Conservation (phyloP, 305 asterid genomes). For the Fraxinus baroniana region DNA sequence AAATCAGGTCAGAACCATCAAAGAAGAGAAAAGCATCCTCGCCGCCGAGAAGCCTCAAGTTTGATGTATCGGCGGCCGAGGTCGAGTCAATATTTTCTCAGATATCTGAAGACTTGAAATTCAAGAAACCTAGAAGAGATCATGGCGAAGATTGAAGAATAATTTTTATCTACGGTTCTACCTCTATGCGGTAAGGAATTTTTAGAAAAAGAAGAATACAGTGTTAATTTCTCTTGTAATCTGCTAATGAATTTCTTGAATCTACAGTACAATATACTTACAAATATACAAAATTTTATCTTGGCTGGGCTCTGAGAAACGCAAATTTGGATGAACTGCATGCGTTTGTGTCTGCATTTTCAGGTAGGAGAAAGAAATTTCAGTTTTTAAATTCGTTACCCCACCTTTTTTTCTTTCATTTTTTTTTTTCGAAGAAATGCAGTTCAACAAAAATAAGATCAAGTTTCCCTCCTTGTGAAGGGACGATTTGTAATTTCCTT, state of each 20-base stretch:
- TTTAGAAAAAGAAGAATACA: neutral
- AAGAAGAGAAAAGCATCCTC: conserved; percentile 38
- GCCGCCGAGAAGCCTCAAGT: conserved; percentile 14
- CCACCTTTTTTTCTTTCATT: too few relatives aligned
- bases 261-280: neutral
- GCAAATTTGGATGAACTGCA: neutral
- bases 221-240: neutral
- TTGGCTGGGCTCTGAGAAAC: neutral
- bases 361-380: neutral
- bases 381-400: neutral
- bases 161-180: neutral
- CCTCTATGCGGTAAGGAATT: neutral
- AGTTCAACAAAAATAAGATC: neutral
- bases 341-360: neutral
- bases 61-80: neutral
- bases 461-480: neutral
- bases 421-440: neutral
- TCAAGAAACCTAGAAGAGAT: conserved; percentile 14
- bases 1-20: conserved; percentile 26
- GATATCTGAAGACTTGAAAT: neutral
- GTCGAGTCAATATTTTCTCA: neutral
- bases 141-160: neutral
- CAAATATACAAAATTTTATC: neutral
- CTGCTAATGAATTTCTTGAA: neutral
- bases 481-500: neutral